phyloP scores from a whole-genome alignment of 768 basidiomycete species.

The Suillus clintonianus region DNA sequence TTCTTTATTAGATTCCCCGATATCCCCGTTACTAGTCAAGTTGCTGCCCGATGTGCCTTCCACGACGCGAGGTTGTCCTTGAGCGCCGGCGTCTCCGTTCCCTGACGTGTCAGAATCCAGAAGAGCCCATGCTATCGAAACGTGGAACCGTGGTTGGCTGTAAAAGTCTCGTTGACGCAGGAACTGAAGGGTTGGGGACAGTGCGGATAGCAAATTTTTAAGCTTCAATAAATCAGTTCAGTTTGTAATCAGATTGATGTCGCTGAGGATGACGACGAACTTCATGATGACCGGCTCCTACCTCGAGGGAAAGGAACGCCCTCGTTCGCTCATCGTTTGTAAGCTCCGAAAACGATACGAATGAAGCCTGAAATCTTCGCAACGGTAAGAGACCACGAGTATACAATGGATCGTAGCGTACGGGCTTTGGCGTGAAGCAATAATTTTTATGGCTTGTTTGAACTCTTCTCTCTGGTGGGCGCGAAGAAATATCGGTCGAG shows the following conservation, averaged over 20 bases:
- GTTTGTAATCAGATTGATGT: not conserved
- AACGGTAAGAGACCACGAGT: conserved; percentile 7
- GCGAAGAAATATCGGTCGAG: conserved; percentile 78
- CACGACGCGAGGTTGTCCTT: not conserved
- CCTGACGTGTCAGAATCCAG: conserved; percentile 38
- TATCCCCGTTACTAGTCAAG: not conserved
- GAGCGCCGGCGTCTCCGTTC: not conserved
- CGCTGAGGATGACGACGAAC: conserved; percentile 40
- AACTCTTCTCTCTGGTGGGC: conserved; percentile 79
- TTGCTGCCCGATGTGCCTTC: conserved; percentile 1
- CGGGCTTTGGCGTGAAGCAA: conserved; percentile 50
- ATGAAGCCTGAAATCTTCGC: conserved; percentile 70
- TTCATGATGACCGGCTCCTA: conserved; percentile 82
- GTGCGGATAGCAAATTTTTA: conserved; percentile 47
- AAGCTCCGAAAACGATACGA: conserved; percentile 69
- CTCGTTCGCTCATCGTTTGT: conserved; percentile 81
- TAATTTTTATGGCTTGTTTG: conserved; percentile 55
- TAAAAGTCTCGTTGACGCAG: conserved; percentile 84
- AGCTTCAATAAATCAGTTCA: conserved; percentile 49
- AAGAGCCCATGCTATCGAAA: conserved; percentile 87
- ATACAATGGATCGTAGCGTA: conserved; percentile 29
- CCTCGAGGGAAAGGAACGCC: conserved; percentile 76
- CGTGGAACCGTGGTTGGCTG: conserved; percentile 78
- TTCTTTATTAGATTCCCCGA: not conserved
- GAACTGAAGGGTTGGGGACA: conserved; percentile 58